These are phyloP conservation scores for Pestalotiopsis sp. DNA, from an alignment of 2,329 filamentous ascomycete genomes.

Conservation along the genomic window DNA sequence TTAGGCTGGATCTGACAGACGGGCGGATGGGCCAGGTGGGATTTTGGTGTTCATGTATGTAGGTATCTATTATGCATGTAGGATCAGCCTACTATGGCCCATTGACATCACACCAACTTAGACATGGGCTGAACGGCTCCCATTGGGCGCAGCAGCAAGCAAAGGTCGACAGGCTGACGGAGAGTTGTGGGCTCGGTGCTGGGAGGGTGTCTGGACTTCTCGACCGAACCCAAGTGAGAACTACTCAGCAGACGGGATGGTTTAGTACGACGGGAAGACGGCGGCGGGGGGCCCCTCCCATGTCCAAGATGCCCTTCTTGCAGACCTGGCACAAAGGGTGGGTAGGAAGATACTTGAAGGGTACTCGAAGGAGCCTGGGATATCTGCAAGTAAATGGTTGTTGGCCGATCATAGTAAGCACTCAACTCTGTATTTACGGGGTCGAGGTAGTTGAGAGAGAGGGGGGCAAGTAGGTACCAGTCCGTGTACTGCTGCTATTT, in stretches of 20 bases:
- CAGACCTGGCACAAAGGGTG: neutral
- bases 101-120: conserved; percentile 12
- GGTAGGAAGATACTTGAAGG: neutral
- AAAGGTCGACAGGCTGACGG: conserved; percentile 7
- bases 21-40: neutral
- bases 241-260: conserved; percentile 8
- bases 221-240: conserved; percentile 2
- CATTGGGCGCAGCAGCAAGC: neutral
- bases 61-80: neutral
- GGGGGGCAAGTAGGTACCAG: neutral
- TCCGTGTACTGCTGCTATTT: neutral
- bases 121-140: neutral
- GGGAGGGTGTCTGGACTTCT: neutral
- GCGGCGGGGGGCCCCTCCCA: neutral
- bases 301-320: neutral
- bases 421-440: neutral
- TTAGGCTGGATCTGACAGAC: conserved; percentile 5
- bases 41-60: conserved; percentile 8
- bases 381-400: conserved; percentile 1
- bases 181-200: neutral
- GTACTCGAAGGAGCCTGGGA: neutral
- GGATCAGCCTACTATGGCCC: conserved; percentile 8
- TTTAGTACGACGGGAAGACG: conserved; percentile 10
- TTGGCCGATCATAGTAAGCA: conserved; percentile 7
- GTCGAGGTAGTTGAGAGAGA: neutral